These are phyloP conservation scores for Cenchrus americanus DNA, from an alignment of 176 grass and related monocot species.

Conservation along the genomic window DNA sequence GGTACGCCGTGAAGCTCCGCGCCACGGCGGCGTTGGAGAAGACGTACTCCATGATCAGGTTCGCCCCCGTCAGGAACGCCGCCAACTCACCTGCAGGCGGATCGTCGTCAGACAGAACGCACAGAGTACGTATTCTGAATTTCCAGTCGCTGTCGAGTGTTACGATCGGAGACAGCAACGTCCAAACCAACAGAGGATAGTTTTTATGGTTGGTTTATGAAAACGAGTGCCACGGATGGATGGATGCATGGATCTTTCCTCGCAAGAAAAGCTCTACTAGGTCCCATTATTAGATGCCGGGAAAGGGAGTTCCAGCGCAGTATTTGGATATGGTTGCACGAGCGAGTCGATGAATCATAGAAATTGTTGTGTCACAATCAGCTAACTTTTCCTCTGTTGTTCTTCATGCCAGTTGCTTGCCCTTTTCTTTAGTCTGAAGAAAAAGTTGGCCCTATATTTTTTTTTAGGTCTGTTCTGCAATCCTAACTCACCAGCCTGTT, in stretches of 20 bases:
- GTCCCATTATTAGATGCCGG: constrained; percentile 21
- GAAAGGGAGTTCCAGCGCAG: constrained; percentile 34
- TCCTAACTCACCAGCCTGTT: neutral
- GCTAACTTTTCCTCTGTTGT: neutral
- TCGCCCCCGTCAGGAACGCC: constrained; percentile 91
- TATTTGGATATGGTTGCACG: constrained; percentile 32
- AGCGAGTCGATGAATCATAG: neutral
- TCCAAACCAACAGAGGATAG: neutral
- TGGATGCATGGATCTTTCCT: constrained; percentile 7
- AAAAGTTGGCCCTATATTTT: neutral
- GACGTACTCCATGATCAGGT: constrained; percentile 98
- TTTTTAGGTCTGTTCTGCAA: neutral
- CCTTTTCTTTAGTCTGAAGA: neutral
- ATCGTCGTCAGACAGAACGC: neutral
- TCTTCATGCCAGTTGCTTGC: neutral
- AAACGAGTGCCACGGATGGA: neutral
- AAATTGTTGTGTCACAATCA: constrained; percentile 42
- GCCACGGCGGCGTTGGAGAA: constrained; percentile 99
- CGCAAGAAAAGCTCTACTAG: neutral
- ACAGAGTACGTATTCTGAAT: neutral
- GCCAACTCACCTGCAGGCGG: constrained; percentile 71
- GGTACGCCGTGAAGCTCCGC: constrained; percentile 91
- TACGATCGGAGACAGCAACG: neutral
- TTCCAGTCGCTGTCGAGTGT: neutral
- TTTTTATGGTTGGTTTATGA: constrained; percentile 11